Conservation (phyloP, 441 rosid species). For the Mallotus japonicus region DNA sequence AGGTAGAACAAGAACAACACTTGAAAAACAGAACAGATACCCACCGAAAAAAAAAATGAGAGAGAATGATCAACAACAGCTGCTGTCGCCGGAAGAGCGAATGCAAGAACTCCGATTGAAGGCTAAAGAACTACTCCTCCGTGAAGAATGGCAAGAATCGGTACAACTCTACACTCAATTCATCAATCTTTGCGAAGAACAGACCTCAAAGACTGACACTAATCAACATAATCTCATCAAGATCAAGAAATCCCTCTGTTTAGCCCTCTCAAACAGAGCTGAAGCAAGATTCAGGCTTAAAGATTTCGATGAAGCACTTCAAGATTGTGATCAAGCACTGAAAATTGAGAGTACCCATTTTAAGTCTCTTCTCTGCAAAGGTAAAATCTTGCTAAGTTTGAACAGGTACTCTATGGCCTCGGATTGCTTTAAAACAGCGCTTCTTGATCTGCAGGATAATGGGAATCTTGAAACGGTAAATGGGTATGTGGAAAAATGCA, state of each 20-base stretch:
- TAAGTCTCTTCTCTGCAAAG: slow-evolving; percentile 79
- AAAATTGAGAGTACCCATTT: slow-evolving; percentile 61
- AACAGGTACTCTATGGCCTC: slow-evolving; percentile 60
- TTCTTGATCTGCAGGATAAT: slow-evolving; percentile 49
- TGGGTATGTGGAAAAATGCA: slow-evolving; percentile 67
- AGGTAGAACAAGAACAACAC: neutral
- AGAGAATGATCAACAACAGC: slow-evolving; percentile 31
- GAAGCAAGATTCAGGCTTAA: slow-evolving; percentile 54
- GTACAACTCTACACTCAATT: slow-evolving; percentile 52
- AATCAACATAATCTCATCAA: slow-evolving; percentile 32
- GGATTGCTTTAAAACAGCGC: slow-evolving; percentile 64
- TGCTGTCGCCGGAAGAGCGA: slow-evolving; percentile 34
- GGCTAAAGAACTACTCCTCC: slow-evolving; percentile 75
- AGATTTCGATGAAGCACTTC: slow-evolving; percentile 46
- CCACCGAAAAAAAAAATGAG: slow-evolving; percentile 28
- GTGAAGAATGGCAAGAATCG: slow-evolving; percentile 82
- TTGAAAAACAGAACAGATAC: neutral
- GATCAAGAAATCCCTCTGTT: slow-evolving; percentile 57
- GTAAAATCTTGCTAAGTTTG: slow-evolving; percentile 61
- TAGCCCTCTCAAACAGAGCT: slow-evolving; percentile 75
- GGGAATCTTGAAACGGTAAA: slow-evolving; percentile 53
- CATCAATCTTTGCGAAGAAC: slow-evolving; percentile 53
- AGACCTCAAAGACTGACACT: slow-evolving; percentile 25
- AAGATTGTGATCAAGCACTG: slow-evolving; percentile 64
- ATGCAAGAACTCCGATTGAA: slow-evolving; percentile 67